Evolutionary conservation across 1,284 basidiomycete genomes (phyloP).

Genomic region (Sphagnurus paluster): DNA sequence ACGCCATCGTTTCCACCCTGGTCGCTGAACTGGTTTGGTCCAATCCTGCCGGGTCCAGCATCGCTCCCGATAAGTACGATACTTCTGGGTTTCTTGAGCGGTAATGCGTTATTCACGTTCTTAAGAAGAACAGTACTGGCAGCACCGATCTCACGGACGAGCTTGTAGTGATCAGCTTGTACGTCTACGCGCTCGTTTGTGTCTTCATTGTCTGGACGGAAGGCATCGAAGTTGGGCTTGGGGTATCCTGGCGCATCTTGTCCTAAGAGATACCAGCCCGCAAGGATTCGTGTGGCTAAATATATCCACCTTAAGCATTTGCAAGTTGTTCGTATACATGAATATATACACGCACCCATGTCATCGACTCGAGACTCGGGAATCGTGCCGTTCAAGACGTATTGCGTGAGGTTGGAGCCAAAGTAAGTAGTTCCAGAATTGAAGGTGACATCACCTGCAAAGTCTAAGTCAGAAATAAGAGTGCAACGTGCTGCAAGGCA

Average conservation of each 20-base stretch:
- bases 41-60: conserved; percentile 65
- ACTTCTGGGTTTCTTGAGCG: conserved; percentile 58
- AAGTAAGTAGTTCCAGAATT: conserved; percentile 53
- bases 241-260: conserved; percentile 68
- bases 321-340: not conserved
- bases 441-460: conserved; percentile 50
- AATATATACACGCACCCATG: conserved; percentile 44
- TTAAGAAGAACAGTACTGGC: conserved; percentile 82
- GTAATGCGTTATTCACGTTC: conserved; percentile 69
- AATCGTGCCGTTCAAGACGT: conserved; percentile 71
- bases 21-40: conserved; percentile 75
- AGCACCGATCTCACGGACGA: conserved; percentile 75
- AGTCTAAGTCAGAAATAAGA: not conserved
- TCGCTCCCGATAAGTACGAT: conserved; percentile 69
- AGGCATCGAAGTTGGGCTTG: conserved; percentile 59
- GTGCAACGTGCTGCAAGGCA: not conserved
- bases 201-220: conserved; percentile 47
- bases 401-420: conserved; percentile 63
- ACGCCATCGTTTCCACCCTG: conserved; percentile 66
- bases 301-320: too few relatives aligned
- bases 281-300: conserved; percentile 58
- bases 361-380: conserved; percentile 64
- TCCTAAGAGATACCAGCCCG: conserved; percentile 57
- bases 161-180: conserved; percentile 68
- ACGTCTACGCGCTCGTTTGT: conserved; percentile 75